Conservation (phyloP, 2,329 filamentous ascomycete species). For the Calonectria pteridis region DNA sequence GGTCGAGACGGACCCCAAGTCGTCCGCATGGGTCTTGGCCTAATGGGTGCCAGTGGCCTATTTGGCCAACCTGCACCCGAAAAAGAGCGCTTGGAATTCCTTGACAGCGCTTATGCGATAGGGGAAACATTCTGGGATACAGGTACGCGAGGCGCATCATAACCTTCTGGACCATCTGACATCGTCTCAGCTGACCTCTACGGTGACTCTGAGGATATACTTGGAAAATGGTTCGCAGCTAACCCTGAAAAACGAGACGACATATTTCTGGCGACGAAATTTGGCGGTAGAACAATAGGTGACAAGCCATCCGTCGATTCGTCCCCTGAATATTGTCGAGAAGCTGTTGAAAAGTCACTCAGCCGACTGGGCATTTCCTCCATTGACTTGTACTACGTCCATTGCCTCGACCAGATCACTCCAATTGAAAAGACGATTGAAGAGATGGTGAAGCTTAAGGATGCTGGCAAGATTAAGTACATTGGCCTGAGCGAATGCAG, state of each 20-base stretch:
- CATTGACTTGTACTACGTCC: slow-evolving; percentile 66
- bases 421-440: slow-evolving; percentile 61
- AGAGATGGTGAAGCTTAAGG: slow-evolving; percentile 54
- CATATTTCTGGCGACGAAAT: slow-evolving; percentile 58
- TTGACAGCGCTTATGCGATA: background rate
- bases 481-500: slow-evolving; percentile 52
- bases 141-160: too few relatives aligned
- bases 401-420: slow-evolving; percentile 58
- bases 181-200: slow-evolving; percentile 44
- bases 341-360: slow-evolving; percentile 36
- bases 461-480: slow-evolving; percentile 65
- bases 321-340: slow-evolving; percentile 39
- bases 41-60: slow-evolving; percentile 20
- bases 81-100: background rate
- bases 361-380: slow-evolving; percentile 56
- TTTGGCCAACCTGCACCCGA: background rate
- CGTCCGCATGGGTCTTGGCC: background rate
- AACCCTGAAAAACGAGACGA: slow-evolving; percentile 45
- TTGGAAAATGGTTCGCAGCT: slow-evolving; percentile 59
- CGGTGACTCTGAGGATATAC: slow-evolving; percentile 57
- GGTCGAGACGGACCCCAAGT: slow-evolving; percentile 12
- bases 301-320: slow-evolving; percentile 28
- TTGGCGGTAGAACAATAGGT: slow-evolving; percentile 19
- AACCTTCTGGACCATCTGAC: too few relatives aligned
- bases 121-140: background rate